Base-by-base conservation (phyloP, 1,284 basidiomycete species). In the Porogramme epimiltina region DNA sequence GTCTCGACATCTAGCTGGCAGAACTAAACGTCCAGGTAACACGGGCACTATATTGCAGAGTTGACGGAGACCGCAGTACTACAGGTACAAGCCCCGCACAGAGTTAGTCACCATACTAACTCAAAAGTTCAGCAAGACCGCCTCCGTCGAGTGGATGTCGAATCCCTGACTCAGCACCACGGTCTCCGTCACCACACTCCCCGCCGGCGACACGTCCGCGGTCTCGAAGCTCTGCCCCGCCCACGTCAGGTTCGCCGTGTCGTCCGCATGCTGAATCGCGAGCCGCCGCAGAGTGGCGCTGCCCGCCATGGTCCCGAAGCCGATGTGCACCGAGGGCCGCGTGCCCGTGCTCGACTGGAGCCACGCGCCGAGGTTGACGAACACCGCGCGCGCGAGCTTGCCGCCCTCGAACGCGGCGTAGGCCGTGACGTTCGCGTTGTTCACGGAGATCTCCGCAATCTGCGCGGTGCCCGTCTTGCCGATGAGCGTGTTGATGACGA, bases 221-320 rank as follows among this genome's bases (percentile, higher is more conserved):
- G 83, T 87, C 55, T 87, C 85, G 54, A 81, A 87, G 4, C 76
- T 81, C 66, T 84, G 82, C 4, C 84, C 85, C 49, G 77, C 85
- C 82, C 82, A 86, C 1, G 73, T 81, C 47, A 87, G 47, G 23
- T 80, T 80, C 34, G 70, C 68, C 1, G 73, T 74, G 56, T 81
- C 82, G 57, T 85, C 81, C 19, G 83, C 81, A 57, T 80, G 75
- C 37, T 81, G 81, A 34, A 66, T 63, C 22, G 52, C 50, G n/a
- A 65, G 52, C 49, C 60, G 41, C 25, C 48, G 41, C 6, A n/a
- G 9, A 6, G 34, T 37, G 49, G 52, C 56, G 13, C 28, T 34
- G n/a, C 49, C 54, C 23, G 36, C n/a, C 23, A 33, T 31, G 38
- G 41, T 39, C 22, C 39, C 34, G 2, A 85, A 61, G 53, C 73